Conservation (phyloP, 192 early-diverging fungal genomes). For the Coemansia sp. region DNA sequence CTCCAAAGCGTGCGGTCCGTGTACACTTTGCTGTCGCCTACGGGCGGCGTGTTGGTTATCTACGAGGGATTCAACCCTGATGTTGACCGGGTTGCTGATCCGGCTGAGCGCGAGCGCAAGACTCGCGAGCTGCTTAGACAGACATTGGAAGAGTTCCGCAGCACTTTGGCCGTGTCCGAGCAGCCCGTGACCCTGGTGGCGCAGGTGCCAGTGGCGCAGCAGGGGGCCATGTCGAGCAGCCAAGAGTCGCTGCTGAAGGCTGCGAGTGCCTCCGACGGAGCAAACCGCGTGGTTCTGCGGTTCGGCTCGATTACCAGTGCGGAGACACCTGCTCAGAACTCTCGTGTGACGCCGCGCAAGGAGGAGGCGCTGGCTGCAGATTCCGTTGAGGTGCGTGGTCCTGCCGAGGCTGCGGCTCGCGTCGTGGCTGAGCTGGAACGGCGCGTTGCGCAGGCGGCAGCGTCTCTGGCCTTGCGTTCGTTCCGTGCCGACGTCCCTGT, state of each 20-base stretch:
- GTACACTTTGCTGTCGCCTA: constrained; percentile 74
- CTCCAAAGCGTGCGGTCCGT: constrained; percentile 65
- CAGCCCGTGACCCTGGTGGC: constrained; percentile 64
- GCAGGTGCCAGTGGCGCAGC: constrained; percentile 69
- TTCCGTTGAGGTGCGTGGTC: constrained; percentile 77
- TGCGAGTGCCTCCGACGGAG: constrained; percentile 39
- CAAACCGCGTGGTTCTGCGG: constrained; percentile 64
- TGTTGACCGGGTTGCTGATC: constrained; percentile 47
- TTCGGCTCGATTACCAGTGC: constrained; percentile 58
- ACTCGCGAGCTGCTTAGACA: constrained; percentile 48
- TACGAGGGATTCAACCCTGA: constrained; percentile 64
- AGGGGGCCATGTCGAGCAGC: constrained; percentile 70
- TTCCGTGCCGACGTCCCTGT: constrained; percentile 69
- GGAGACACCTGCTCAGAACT: constrained; percentile 32
- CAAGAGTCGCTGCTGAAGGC: constrained; percentile 66
- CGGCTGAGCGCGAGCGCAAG: constrained; percentile 58
- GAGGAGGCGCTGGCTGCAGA: constrained; percentile 58
- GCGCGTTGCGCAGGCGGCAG: constrained; percentile 66
- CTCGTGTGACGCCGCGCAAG: constrained; percentile 49
- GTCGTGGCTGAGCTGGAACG: constrained; percentile 66
- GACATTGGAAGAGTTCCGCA: constrained; percentile 68
- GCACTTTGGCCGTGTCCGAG: constrained; percentile 59
- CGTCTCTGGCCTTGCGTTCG: constrained; percentile 68
- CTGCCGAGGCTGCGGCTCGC: constrained; percentile 71
- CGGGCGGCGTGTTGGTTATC: constrained; percentile 74